Evolutionary conservation across 768 basidiomycete genomes (phyloP).

Genomic region (Holtermannia corniformis): DNA sequence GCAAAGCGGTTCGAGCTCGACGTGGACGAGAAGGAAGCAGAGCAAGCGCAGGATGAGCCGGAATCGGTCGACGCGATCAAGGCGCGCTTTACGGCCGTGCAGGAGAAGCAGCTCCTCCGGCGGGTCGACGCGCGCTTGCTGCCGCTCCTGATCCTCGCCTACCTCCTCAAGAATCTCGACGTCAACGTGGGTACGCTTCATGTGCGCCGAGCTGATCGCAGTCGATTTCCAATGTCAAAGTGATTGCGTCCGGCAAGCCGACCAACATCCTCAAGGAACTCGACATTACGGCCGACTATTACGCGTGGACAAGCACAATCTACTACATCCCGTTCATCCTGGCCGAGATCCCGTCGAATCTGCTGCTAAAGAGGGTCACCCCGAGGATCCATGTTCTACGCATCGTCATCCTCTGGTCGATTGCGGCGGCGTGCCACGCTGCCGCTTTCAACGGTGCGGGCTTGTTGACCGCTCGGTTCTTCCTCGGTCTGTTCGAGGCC

Average conservation of each 20-base stretch:
- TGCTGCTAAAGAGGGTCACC: conserved; percentile 25
- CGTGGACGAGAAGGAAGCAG: no score
- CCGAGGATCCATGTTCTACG: conserved; percentile 19
- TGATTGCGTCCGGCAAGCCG: conserved; percentile 14
- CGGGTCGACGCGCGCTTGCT: conserved; percentile 13
- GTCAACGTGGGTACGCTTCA: conserved; percentile 7
- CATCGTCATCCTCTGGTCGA: conserved; percentile 12
- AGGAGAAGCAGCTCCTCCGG: conserved; percentile 4
- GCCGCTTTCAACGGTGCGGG: conserved; percentile 10
- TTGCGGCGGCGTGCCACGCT: conserved; percentile 9
- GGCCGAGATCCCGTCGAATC: conserved; percentile 21
- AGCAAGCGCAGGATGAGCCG: no score
- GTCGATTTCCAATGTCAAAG: conserved; percentile 13
- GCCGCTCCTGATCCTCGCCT: conserved; percentile 12
- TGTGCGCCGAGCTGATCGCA: background rate
- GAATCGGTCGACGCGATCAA: no score
- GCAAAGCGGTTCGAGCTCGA: no score
- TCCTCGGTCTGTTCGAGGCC: conserved; percentile 20
- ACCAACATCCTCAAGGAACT: conserved; percentile 23
- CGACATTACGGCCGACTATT: conserved; percentile 22
- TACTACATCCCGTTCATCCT: conserved; percentile 24
- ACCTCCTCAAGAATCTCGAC: conserved; percentile 22
- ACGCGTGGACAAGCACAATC: conserved; percentile 14
- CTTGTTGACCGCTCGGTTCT: conserved; percentile 8
- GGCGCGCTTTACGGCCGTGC: conserved; percentile 9